These are phyloP conservation scores for Phylloporus arenicola DNA, from an alignment of 768 basidiomycete genomes.

Conservation along the genomic window DNA sequence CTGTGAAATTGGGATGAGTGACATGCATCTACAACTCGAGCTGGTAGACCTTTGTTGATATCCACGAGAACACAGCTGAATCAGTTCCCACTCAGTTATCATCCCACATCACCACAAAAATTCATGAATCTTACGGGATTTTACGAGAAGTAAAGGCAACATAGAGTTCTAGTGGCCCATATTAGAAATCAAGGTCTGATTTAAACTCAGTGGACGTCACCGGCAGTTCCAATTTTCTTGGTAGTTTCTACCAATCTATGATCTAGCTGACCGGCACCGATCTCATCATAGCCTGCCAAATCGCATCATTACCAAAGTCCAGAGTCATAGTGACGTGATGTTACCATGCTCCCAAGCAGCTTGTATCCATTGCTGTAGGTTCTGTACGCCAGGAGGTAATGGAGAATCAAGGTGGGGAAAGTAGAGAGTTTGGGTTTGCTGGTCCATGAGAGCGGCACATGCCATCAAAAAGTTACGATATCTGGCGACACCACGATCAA, in stretches of 20 bases:
- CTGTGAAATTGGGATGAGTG: conserved; percentile 21
- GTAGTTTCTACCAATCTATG: conserved; percentile 46
- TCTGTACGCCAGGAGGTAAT: conserved; percentile 60
- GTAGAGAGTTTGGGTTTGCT: conserved; percentile 57
- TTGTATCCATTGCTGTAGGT: conserved; percentile 77
- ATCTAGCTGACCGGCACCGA: conserved; percentile 60
- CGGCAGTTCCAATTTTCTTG: conserved; percentile 81
- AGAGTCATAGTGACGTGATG: not conserved
- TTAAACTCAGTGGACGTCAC: conserved; percentile 32
- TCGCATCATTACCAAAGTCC: not conserved
- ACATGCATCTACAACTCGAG: not conserved
- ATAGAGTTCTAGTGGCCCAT: conserved; percentile 52
- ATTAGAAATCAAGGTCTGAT: not conserved
- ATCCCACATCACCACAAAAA: not conserved
- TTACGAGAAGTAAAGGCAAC: conserved; percentile 73
- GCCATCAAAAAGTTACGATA: conserved; percentile 83
- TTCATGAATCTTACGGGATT: conserved; percentile 60
- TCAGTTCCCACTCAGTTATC: not conserved
- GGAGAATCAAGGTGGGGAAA: conserved; percentile 53
- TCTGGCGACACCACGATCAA: conserved; percentile 33
- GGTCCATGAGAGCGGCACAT: conserved; percentile 67
- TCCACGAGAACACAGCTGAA: conserved; percentile 60
- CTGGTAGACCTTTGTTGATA: conserved; percentile 48
- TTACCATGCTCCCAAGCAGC: conserved; percentile 70
- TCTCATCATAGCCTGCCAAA: conserved; percentile 59